phyloP scores from a whole-genome alignment of 2,329 filamentous ascomycete genomes.

The Cercospora sp. region DNA sequence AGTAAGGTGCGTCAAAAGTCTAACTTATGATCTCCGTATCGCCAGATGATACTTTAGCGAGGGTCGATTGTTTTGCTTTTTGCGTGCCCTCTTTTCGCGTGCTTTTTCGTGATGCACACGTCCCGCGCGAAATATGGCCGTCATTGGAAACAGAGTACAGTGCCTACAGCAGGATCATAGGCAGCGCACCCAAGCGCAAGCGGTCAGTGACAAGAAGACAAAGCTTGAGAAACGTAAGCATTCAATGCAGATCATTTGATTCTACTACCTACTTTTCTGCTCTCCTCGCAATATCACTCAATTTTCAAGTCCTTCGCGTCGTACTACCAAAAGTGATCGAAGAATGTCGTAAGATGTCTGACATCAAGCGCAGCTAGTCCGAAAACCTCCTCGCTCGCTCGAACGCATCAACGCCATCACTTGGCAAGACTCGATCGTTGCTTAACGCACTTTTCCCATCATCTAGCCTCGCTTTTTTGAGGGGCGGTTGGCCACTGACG shows the following conservation, averaged over 20 bases:
- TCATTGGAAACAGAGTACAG: too few species aligned
- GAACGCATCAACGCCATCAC: slow-evolving; percentile 13
- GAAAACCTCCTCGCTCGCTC: background rate
- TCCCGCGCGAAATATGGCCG: too few species aligned
- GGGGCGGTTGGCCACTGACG: background rate
- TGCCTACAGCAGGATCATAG: too few species aligned
- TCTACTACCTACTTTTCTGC: background rate
- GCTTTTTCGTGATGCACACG: too few species aligned
- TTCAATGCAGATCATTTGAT: background rate
- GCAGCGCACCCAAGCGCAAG: too few species aligned
- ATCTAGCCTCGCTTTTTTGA: background rate
- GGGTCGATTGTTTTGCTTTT: too few species aligned
- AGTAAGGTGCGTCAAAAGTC: too few species aligned
- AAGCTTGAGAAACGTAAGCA: background rate
- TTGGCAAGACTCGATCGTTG: slow-evolving; percentile 10
- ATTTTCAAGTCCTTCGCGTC: background rate
- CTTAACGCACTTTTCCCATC: background rate
- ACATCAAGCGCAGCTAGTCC: background rate
- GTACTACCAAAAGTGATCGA: background rate
- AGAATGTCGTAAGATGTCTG: background rate
- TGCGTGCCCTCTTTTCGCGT: too few species aligned
- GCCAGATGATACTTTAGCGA: too few species aligned
- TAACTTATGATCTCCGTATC: too few species aligned
- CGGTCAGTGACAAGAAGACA: too few species aligned
- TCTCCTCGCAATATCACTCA: background rate